phyloP scores from a whole-genome alignment of 116 monocot species.

The Trichopus zeylanicus region DNA sequence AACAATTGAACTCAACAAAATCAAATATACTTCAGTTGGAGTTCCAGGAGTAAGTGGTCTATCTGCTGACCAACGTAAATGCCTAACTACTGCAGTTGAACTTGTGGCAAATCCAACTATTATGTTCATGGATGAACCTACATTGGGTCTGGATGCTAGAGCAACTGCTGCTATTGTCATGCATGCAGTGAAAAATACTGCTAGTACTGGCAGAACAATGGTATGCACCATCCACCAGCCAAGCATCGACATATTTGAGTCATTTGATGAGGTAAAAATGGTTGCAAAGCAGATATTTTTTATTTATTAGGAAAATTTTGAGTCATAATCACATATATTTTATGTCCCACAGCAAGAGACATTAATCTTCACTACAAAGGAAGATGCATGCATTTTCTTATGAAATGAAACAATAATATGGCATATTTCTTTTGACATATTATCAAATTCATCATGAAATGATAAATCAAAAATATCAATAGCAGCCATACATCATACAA shows the following conservation, averaged over 20 bases:
- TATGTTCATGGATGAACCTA: constrained; percentile 90
- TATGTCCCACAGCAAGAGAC: too few relatives aligned
- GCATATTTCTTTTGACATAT: too few relatives aligned
- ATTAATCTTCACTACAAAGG: too few relatives aligned
- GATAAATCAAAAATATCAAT: too few relatives aligned
- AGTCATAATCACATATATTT: too few relatives aligned
- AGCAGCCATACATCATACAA: too few relatives aligned
- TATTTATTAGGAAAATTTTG: too few relatives aligned
- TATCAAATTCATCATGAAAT: too few relatives aligned
- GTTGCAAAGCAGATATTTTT: too few relatives aligned
- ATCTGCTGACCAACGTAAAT: constrained; percentile 80
- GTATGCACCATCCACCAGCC: constrained; percentile 65
- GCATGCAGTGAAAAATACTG: constrained; percentile 57
- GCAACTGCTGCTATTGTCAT: constrained; percentile 79
- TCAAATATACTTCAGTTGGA: constrained; percentile 76
- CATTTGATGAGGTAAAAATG: constrained; percentile 81
- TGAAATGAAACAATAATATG: too few relatives aligned
- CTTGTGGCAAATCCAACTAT: constrained; percentile 84
- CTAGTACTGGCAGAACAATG: constrained; percentile 47
- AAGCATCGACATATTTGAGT: constrained; percentile 56
- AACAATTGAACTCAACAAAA: constrained; percentile 70
- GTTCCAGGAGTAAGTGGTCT: constrained; percentile 62
- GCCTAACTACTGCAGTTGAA: constrained; percentile 84
- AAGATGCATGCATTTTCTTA: too few relatives aligned
- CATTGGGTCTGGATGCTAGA: constrained; percentile 83